Evolutionary conservation across 176 grass and related monocot genomes (phyloP).

Genomic region (Eleusine indica): DNA sequence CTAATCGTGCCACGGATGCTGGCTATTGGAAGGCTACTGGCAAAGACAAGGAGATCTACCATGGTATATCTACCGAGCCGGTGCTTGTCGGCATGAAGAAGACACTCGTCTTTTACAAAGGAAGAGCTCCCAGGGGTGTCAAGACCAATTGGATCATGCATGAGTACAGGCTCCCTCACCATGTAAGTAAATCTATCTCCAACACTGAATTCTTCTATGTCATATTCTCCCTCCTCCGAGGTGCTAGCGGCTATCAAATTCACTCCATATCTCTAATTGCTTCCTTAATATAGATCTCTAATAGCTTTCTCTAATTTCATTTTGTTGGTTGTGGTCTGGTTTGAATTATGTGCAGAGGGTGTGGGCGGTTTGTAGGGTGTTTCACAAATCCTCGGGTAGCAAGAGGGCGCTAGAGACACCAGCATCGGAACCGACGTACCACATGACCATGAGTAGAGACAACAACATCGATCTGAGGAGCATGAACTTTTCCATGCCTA

Average conservation of each 20-base stretch:
- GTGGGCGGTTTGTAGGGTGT: conserved; percentile 64
- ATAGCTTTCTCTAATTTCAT: too few relatives aligned
- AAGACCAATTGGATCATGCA: conserved; percentile 76
- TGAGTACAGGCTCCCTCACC: conserved; percentile 42
- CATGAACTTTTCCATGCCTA: background rate
- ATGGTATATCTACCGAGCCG: rapidly evolving
- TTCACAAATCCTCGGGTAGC: conserved; percentile 49
- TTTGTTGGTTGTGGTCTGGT: background rate
- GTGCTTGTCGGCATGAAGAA: conserved; percentile 81
- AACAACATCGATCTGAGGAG: background rate
- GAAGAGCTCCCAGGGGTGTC: conserved; percentile 47
- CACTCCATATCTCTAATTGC: background rate
- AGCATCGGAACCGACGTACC: background rate
- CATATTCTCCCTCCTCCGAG: background rate
- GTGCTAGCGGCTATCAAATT: background rate
- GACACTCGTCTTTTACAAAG: conserved; percentile 92
- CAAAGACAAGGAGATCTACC: conserved; percentile 93
- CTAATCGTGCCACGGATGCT: conserved; percentile 49
- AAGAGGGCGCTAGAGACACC: background rate
- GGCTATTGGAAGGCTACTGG: conserved; percentile 99
- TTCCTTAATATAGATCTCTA: background rate
- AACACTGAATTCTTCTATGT: background rate
- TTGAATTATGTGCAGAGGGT: conserved; percentile 43
- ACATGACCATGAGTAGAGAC: background rate
- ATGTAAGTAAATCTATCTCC: background rate